A percentile compares a stretch with the other conserved stretches of the same genome.
These are phyloP conservation scores for Kitagawia praeruptora DNA, from an alignment of 129 eudicot genomes.

Conservation along the genomic window DNA sequence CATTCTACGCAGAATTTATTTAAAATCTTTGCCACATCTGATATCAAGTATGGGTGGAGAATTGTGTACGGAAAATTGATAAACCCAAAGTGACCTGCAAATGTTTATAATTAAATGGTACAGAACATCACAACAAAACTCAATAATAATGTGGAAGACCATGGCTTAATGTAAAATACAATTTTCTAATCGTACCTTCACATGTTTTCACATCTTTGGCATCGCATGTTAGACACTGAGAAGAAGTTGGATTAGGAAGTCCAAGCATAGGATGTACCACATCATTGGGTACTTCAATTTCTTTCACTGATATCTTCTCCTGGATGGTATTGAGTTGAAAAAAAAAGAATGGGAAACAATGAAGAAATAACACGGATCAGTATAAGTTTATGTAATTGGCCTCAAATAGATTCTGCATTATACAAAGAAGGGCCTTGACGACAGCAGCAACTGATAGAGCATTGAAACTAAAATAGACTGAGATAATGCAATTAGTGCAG, in stretches of 20 bases:
- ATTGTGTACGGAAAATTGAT: constrained; percentile 63
- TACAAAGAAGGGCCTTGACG: neutral
- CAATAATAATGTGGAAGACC: neutral
- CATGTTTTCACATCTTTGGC: constrained; percentile 51
- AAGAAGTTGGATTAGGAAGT: constrained; percentile 48
- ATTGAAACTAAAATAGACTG: neutral
- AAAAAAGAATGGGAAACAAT: neutral
- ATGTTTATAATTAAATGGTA: constrained; percentile 6
- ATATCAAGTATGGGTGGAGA: constrained; percentile 66
- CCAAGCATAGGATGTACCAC: constrained; percentile 82
- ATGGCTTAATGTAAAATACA: neutral
- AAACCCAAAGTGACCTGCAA: constrained; percentile 80
- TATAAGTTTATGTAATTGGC: neutral
- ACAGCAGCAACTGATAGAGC: neutral
- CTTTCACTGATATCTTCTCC: constrained; percentile 55
- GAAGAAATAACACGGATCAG: neutral
- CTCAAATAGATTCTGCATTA: neutral
- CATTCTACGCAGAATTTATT: constrained; percentile 89
- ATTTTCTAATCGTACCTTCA: constrained; percentile 46
- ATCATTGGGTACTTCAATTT: constrained; percentile 40
- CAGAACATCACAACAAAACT: neutral
- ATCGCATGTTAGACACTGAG: constrained; percentile 77
- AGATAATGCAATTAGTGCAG: neutral
- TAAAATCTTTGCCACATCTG: constrained; percentile 63
- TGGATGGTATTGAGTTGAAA: constrained; percentile 14